Base-by-base conservation (phyloP, 176 grass and related monocot genomes). In the Neostapfia colusana region DNA sequence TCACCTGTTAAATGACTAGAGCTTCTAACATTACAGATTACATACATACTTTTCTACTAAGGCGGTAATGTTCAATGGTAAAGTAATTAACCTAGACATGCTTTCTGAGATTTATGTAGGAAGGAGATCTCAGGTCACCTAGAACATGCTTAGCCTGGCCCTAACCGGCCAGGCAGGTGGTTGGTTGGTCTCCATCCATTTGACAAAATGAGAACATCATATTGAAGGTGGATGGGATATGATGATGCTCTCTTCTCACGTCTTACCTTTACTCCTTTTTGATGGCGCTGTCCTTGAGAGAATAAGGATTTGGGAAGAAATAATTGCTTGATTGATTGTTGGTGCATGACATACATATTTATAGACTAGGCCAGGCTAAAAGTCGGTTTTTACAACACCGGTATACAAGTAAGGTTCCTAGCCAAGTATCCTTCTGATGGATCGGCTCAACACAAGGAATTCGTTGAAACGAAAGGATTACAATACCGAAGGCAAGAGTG, bases 141-240 rank as follows among this genome's bases (percentile, higher is more conserved):
- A 24, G 16, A 64, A 37, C 42, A 48, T 70, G 20, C 4, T 70
- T 70, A 1, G 4, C 25, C 17, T 58, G 38, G 65, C n/a, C 59
- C 43, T 51, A 14, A 60, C 50, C 8, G n/a, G 53, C 8, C 43
- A 81, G 63, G 55, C 54, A 63, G 70, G 55, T 63, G 58, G 65
- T 7, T 64, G 74, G 58, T 69, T 69, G 45, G 78, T 75, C 77
- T 53, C 35, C 64, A 25, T 10, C 31, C 70, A 45, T 76, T 76
- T 86, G 54, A 55, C 71, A 45, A 63, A 81, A 63, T 63, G 60
- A 21, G 8, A 74, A 67, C 62, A 69, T 3, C 72, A 69, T 53
- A 34, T 13, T 69, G 83, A 49, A 74, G 76, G 61, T 40, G 16
- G 69, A 80, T 68, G 26, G 63, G 69, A 66, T 41, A 16, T 74